These are phyloP conservation scores for Chamaecrista fasciculata DNA, from an alignment of 306 rosid species.

Conservation along the genomic window DNA sequence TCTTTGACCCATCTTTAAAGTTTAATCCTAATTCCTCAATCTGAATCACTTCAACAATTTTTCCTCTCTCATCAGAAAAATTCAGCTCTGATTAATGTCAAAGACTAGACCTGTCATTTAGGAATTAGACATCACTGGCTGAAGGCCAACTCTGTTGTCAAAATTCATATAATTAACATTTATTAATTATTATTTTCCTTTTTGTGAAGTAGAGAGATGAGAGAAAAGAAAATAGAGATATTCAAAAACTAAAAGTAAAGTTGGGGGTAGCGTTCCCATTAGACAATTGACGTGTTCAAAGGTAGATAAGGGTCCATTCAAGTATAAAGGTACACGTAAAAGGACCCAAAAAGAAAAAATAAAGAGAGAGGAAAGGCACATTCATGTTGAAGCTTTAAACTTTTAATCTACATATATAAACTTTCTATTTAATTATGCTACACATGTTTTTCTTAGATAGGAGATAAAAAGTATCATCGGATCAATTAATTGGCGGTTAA, in stretches of 20 bases:
- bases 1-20: neutral
- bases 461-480: neutral
- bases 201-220: no score
- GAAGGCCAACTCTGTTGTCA: no score
- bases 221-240: neutral
- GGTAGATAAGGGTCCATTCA: neutral
- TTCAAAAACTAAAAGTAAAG: neutral
- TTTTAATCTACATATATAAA: neutral
- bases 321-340: neutral
- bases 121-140: no score
- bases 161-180: no score
- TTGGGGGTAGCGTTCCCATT: neutral
- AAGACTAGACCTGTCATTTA: no score
- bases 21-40: neutral
- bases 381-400: no score
- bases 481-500: no score
- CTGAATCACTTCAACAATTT: neutral
- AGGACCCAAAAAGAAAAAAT: neutral
- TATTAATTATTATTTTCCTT: no score
- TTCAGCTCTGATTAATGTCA: no score
- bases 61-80: neutral
- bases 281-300: conserved; percentile 17
- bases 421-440: neutral
- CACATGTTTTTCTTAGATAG: neutral
- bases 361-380: no score